Conservation (phyloP, 139 green algal species). For the Ulvella scutata region DNA sequence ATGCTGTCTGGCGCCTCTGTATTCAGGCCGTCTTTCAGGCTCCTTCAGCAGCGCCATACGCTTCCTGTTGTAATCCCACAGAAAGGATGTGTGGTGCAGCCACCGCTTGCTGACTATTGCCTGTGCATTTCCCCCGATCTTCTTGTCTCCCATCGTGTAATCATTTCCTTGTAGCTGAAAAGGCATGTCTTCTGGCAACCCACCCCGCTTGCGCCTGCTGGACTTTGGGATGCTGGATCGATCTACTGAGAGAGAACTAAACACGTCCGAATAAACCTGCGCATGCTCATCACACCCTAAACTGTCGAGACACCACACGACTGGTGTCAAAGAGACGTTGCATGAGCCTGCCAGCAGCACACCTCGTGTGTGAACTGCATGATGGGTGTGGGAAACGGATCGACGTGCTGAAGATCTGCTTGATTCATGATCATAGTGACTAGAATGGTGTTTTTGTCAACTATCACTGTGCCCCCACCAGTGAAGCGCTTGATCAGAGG, state of each 20-base stretch:
- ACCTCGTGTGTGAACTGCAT: conserved; percentile 75
- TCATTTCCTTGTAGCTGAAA: conserved; percentile 30
- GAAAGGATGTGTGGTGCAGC: conserved; percentile 94
- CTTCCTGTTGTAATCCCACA: conserved; percentile 72
- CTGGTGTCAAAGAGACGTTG: background rate
- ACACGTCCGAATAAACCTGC: background rate
- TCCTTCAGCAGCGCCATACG: conserved; percentile 67
- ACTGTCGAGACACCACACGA: background rate
- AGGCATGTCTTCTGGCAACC: background rate
- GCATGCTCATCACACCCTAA: background rate
- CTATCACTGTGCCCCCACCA: conserved; percentile 90
- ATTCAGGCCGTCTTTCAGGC: conserved; percentile 49
- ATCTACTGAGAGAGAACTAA: background rate
- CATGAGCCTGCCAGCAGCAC: background rate
- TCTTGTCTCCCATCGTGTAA: conserved; percentile 70
- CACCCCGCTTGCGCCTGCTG: background rate
- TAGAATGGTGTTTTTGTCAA: conserved; percentile 76
- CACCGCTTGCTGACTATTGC: conserved; percentile 78
- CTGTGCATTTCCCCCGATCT: conserved; percentile 97
- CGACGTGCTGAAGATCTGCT: conserved; percentile 30
- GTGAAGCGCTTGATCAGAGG: conserved; percentile 77
- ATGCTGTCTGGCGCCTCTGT: conserved; percentile 23
- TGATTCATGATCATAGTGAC: conserved; percentile 29
- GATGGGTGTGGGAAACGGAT: conserved; percentile 63
- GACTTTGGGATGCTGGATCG: background rate